Evolutionary conservation across 805 yeast species (phyloP).

Genomic region (Pichia ethanolica): DNA sequence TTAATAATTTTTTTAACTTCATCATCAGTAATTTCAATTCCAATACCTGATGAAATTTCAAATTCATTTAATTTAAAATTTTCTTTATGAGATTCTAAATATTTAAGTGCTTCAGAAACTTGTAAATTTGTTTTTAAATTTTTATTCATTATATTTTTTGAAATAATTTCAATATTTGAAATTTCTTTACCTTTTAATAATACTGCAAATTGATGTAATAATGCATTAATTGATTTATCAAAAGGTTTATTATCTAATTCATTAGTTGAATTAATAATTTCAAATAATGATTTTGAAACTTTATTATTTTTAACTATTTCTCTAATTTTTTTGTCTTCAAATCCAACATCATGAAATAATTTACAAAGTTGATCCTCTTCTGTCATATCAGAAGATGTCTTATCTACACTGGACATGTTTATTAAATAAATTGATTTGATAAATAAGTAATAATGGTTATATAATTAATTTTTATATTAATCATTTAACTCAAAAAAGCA

Average conservation of each 20-base stretch:
- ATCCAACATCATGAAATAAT: conserved; percentile 46
- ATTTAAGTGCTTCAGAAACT: conserved; percentile 73
- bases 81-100: conserved; percentile 42
- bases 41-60: conserved; percentile 72
- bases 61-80: conserved; percentile 42
- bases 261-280: conserved; percentile 43
- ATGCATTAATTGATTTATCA: conserved; percentile 54
- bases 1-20: conserved; percentile 54
- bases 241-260: conserved; percentile 20
- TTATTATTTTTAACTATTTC: conserved; percentile 84
- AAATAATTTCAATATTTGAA: conserved; percentile 43
- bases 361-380: conserved; percentile 16
- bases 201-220: conserved; percentile 73
- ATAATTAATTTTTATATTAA: too few species aligned
- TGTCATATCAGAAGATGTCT: background rate
- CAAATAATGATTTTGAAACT: conserved; percentile 62
- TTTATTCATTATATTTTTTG: conserved; percentile 56
- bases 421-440: background rate
- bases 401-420: background rate
- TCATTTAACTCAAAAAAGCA: too few species aligned
- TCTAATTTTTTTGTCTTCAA: conserved; percentile 63
- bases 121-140: conserved; percentile 64
- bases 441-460: too few species aligned
- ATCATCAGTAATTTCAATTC: conserved; percentile 59
- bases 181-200: conserved; percentile 54